Conservation (phyloP, 352 stramenopile genomes). For the Phytophthora fragariaefolia region DNA sequence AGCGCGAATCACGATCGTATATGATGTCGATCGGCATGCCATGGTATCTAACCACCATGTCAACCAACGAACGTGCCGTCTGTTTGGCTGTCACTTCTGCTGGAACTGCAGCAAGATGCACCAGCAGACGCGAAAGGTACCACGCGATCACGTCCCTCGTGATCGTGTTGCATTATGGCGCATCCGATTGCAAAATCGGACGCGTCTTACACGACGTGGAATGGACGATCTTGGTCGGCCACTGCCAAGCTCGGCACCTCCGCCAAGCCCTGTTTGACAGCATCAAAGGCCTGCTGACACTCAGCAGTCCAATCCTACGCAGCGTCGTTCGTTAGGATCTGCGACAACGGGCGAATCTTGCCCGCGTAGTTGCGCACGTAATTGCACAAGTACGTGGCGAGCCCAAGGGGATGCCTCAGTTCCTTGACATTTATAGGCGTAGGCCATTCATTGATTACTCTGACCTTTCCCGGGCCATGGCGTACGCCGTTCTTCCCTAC, state of each 20-base stretch:
- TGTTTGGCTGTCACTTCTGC: no score
- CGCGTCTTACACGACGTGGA: background rate
- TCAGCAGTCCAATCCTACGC: background rate
- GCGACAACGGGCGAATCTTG: background rate
- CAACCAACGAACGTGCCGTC: no score
- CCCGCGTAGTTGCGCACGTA: no score
- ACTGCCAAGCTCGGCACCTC: background rate
- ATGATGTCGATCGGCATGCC: conserved; percentile 18
- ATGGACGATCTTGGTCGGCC: background rate
- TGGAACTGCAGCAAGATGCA: no score
- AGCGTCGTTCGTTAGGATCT: background rate
- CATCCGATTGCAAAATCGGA: no score
- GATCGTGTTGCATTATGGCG: background rate
- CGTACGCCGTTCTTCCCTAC: no score
- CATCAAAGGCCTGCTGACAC: background rate
- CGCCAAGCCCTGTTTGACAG: background rate
- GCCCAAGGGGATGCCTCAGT: no score
- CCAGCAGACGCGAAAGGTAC: background rate
- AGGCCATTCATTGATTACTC: no score
- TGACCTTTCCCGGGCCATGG: no score
- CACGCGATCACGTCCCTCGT: background rate
- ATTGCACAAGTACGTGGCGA: no score
- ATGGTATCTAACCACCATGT: no score
- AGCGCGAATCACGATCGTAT: conserved; percentile 12
- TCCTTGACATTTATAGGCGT: no score